Evolutionary conservation across 805 yeast species (phyloP).

Genomic region (Candida tammaniensis): DNA sequence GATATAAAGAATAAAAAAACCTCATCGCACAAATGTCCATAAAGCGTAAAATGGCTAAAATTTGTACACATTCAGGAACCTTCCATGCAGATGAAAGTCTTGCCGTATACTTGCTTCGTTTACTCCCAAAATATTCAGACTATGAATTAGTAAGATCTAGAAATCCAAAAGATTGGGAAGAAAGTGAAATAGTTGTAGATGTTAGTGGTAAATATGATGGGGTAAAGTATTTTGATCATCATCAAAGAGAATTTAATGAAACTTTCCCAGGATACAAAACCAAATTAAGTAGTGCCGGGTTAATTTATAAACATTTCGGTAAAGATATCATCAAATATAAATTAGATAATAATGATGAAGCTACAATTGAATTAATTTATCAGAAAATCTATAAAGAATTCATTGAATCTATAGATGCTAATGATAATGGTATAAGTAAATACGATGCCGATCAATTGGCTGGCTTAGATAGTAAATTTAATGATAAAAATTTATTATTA

Average conservation of each 20-base stretch:
- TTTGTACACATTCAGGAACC: conserved; percentile 89
- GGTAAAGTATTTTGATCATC: conserved; percentile 87
- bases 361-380: conserved; percentile 57
- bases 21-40: conserved; percentile 5
- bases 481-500: conserved; percentile 68
- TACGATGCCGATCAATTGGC: conserved; percentile 40
- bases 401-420: conserved; percentile 90
- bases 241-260: conserved; percentile 86
- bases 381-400: conserved; percentile 80
- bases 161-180: conserved; percentile 77
- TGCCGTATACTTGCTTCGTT: conserved; percentile 82
- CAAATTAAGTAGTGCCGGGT: conserved; percentile 90
- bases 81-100: conserved; percentile 97
- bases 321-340: conserved; percentile 57
- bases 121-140: conserved; percentile 63
- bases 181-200: conserved; percentile 89
- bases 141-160: conserved; percentile 81
- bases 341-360: conserved; percentile 29
- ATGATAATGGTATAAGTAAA: conserved; percentile 87
- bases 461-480: conserved; percentile 60
- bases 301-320: conserved; percentile 85
- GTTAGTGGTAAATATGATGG: conserved; percentile 92
- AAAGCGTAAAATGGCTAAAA: conserved; percentile 41
- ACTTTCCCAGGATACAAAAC: conserved; percentile 67
- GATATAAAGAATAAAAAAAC: no score